A percentile compares a stretch with the other conserved stretches of the same genome.
phyloP scores from a whole-genome alignment of 176 grass and related monocot species.

The Paspalum notatum region DNA sequence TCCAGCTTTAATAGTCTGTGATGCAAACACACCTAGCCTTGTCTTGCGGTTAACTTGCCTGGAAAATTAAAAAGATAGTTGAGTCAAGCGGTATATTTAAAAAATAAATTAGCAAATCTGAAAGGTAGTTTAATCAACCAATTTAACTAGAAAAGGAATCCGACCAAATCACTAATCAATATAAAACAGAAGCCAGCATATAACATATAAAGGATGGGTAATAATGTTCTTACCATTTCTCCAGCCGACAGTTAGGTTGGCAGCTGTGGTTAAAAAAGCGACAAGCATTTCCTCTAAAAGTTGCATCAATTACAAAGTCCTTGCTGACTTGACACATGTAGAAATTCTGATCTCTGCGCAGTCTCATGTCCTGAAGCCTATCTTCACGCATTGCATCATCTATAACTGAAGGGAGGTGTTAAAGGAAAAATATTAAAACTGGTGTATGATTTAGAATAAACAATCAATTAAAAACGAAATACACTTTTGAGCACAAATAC shows the following conservation, averaged over 20 bases:
- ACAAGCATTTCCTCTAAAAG: conserved; percentile 86
- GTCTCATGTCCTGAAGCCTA: conserved; percentile 82
- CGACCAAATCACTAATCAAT: neutral
- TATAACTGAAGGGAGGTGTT: conserved; percentile 61
- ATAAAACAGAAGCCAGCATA: neutral
- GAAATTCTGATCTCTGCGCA: conserved; percentile 68
- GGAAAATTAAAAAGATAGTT: conserved; percentile 20
- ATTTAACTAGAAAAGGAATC: neutral
- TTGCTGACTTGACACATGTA: conserved; percentile 95
- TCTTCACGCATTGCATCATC: conserved; percentile 68
- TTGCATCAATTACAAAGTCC: conserved; percentile 94
- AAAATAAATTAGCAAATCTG: neutral
- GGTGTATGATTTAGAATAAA: neutral
- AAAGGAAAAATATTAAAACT: neutral
- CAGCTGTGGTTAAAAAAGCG: conserved; percentile 96
- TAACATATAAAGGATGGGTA: neutral
- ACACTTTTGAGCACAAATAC: conserved; percentile 1
- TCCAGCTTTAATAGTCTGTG: conserved; percentile 52
- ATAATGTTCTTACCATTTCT: conserved; percentile 73
- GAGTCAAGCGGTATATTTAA: neutral
- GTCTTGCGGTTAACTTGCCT: conserved; percentile 77
- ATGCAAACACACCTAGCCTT: conserved; percentile 76
- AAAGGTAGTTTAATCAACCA: neutral
- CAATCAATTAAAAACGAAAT: neutral
- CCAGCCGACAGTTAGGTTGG: conserved; percentile 79